Percentiles rank a stretch among this genome's conserved stretches.
Evolutionary conservation across 257 asterid species (phyloP).

Genomic region (Penstemon newberryi): DNA sequence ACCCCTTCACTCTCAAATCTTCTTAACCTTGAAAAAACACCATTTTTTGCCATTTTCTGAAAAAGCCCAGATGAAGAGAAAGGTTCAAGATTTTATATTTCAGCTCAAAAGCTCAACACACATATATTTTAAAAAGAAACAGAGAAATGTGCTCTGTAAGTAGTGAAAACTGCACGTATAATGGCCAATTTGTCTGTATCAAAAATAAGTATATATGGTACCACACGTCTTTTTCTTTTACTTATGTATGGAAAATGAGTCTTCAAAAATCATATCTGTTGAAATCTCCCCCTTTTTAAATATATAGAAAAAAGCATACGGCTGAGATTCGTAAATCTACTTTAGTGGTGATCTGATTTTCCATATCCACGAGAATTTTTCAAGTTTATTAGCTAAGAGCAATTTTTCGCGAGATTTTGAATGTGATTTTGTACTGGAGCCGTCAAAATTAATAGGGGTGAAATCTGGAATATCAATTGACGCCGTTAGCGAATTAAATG

Average conservation of each 20-base stretch:
- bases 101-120: constrained; percentile 18
- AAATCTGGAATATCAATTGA: constrained; percentile 18
- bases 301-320: constrained; percentile 31
- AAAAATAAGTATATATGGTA: constrained; percentile 31
- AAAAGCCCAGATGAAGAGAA: constrained; percentile 33
- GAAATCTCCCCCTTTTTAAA: constrained; percentile 53
- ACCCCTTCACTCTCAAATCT: constrained; percentile 42
- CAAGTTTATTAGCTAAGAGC: neutral
- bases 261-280: constrained; percentile 53
- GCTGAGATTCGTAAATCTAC: constrained; percentile 70
- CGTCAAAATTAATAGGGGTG: constrained; percentile 22
- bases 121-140: constrained; percentile 17
- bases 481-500: constrained; percentile 24
- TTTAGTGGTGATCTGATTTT: constrained; percentile 49
- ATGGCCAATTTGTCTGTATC: constrained; percentile 50
- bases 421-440: constrained; percentile 21
- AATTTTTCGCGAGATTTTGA: constrained; percentile 40
- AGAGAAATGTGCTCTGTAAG: constrained; percentile 13
- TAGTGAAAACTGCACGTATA: constrained; percentile 28
- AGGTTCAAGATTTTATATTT: constrained; percentile 9
- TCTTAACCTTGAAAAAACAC: constrained; percentile 50
- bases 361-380: constrained; percentile 44
- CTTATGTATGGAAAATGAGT: constrained; percentile 36
- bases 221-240: constrained; percentile 37
- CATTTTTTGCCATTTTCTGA: constrained; percentile 51